These are phyloP conservation scores for Raffaelea arxii DNA, from an alignment of 2,329 filamentous ascomycete genomes.

Conservation along the genomic window DNA sequence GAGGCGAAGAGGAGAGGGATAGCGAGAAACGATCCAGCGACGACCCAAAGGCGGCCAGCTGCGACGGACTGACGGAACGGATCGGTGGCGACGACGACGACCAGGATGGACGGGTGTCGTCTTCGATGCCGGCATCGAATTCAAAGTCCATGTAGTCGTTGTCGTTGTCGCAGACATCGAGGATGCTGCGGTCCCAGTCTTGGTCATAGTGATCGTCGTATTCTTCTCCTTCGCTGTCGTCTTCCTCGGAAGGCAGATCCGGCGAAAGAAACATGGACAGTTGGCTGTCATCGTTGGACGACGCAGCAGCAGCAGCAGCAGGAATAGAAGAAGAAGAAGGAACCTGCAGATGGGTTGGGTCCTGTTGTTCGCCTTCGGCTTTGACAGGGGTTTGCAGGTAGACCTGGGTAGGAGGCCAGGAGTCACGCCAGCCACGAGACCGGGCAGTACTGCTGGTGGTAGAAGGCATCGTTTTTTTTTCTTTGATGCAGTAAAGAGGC, in stretches of 20 bases:
- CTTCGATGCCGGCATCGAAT: constrained; percentile 50
- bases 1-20: no score
- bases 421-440: constrained; percentile 24
- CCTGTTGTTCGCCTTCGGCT: constrained; percentile 28
- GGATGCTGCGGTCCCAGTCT: constrained; percentile 25
- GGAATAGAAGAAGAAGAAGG: no score
- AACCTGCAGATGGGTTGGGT: no score
- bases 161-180: constrained; percentile 24
- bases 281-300: constrained; percentile 29
- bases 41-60: no score
- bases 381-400: constrained; percentile 30
- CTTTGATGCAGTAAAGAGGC: no score
- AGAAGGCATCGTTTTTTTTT: constrained; percentile 29
- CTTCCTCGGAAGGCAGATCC: constrained; percentile 24
- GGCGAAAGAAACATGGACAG: constrained; percentile 46
- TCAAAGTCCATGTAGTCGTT: constrained; percentile 35
- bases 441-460: constrained; percentile 15
- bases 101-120: constrained; percentile 32
- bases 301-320: no score
- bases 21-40: no score
- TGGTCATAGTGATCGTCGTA: constrained; percentile 27
- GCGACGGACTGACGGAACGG: constrained; percentile 48
- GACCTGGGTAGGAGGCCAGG: constrained; percentile 43
- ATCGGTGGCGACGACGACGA: no score
- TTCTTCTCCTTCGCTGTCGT: constrained; percentile 25